Percentiles rank a stretch among this genome's conserved stretches.
Conservation (phyloP, 768 basidiomycete genomes). For the Gloeostereum incarnatum region DNA sequence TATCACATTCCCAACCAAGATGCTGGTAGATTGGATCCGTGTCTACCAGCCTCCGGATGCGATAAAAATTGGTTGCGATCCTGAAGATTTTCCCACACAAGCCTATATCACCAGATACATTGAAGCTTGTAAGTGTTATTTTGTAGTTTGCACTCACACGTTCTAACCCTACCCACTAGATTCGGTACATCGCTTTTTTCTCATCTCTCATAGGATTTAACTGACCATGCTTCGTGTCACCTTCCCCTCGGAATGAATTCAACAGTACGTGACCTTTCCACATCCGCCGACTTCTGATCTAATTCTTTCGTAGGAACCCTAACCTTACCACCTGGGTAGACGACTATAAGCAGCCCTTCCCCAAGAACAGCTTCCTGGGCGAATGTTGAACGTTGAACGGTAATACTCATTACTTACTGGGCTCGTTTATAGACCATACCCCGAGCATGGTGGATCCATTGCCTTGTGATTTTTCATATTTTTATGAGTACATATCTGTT, state of each 20-base stretch:
- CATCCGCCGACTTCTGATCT: not conserved
- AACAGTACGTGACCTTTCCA: not conserved
- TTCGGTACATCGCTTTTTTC: too few relatives aligned
- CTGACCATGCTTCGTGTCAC: constrained; percentile 64
- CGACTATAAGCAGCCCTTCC: constrained; percentile 38
- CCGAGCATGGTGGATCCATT: too few relatives aligned
- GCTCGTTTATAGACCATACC: too few relatives aligned
- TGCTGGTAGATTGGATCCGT: constrained; percentile 42
- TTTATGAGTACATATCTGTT: too few relatives aligned
- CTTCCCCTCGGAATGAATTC: constrained; percentile 33
- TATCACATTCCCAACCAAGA: constrained; percentile 54
- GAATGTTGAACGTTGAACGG: constrained; percentile 10
- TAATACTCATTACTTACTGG: too few relatives aligned
- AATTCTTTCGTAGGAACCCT: constrained; percentile 24
- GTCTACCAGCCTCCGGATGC: constrained; percentile 60
- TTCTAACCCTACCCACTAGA: too few relatives aligned
- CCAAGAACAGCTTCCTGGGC: constrained; percentile 37
- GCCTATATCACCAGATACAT: constrained; percentile 57
- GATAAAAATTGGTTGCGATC: constrained; percentile 67
- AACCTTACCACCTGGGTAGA: constrained; percentile 35
- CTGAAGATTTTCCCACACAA: constrained; percentile 54
- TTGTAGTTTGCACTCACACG: constrained; percentile 65
- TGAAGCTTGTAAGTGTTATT: constrained; percentile 35
- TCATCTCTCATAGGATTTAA: too few relatives aligned
- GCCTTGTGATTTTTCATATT: too few relatives aligned